Conservation (phyloP, 2,329 filamentous ascomycete species). For the Akanthomyces uredinophilus region DNA sequence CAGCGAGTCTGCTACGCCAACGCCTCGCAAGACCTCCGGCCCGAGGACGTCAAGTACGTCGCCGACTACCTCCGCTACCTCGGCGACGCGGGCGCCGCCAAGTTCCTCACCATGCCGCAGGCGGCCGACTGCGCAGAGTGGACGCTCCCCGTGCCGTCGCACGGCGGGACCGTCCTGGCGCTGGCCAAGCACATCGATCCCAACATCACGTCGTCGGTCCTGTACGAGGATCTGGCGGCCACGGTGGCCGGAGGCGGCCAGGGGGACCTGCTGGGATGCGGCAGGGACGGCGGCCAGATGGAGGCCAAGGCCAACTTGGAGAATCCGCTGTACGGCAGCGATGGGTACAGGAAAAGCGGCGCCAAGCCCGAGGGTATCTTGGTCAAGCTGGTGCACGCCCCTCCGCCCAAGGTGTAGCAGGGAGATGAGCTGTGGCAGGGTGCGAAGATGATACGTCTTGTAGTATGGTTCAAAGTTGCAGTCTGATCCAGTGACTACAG, state of each 20-base stretch:
- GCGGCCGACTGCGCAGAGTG: constrained; percentile 22
- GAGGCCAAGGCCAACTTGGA: neutral
- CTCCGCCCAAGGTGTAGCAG: neutral
- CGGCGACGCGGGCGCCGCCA: constrained; percentile 11
- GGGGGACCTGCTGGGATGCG: neutral
- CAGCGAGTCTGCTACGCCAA: neutral
- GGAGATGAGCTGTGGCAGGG: neutral
- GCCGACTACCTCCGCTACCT: constrained; percentile 18
- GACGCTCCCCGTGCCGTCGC: constrained; percentile 15
- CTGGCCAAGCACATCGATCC: constrained; percentile 24
- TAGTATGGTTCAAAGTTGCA: neutral
- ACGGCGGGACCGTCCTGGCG: constrained; percentile 17
- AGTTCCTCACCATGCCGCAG: constrained; percentile 18
- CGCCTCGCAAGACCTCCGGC: neutral
- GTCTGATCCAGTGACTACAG: too few species aligned
- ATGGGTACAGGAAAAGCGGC: constrained; percentile 20
- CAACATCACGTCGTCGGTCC: constrained; percentile 19
- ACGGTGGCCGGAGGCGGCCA: constrained; percentile 17
- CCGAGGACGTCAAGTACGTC: constrained; percentile 18
- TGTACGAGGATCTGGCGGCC: constrained; percentile 22
- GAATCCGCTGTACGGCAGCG: constrained; percentile 15
- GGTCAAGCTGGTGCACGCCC: constrained; percentile 24
- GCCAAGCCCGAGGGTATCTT: constrained; percentile 22
- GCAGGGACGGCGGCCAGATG: neutral
- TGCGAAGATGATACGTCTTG: neutral